A percentile compares a stretch with the other conserved stretches of the same genome.
Evolutionary conservation across 2,329 filamentous ascomycete genomes (phyloP).

Genomic region (Fusarium sp.): DNA sequence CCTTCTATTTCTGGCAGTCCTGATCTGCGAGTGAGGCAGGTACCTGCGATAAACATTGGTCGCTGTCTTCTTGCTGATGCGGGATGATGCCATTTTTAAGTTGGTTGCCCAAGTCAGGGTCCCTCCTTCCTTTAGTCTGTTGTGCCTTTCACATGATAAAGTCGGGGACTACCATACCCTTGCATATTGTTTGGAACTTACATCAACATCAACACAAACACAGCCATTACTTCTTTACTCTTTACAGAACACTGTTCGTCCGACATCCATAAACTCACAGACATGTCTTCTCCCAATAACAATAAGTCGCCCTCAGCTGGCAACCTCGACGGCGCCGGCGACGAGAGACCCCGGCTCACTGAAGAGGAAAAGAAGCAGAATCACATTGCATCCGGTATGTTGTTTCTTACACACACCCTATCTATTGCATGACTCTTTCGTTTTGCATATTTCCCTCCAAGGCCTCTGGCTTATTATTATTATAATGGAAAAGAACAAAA

Average conservation of each 20-base stretch:
- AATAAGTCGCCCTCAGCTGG: constrained; percentile 45
- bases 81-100: background rate
- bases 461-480: constrained; percentile 29
- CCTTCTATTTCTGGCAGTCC: background rate
- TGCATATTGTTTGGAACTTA: constrained; percentile 40
- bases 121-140: constrained; percentile 6
- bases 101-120: constrained; percentile 33
- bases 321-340: constrained; percentile 45
- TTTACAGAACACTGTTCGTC: background rate
- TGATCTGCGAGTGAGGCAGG: background rate
- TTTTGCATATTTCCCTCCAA: background rate
- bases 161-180: constrained; percentile 49
- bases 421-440: background rate
- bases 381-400: constrained; percentile 65
- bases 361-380: constrained; percentile 68
- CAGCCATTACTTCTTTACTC: background rate
- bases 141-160: constrained; percentile 46
- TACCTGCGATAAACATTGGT: background rate
- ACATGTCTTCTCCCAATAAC: constrained; percentile 49
- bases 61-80: background rate
- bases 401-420: background rate
- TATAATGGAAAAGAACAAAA: constrained; percentile 55
- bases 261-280: background rate
- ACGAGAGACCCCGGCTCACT: constrained; percentile 64
- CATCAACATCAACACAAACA: constrained; percentile 19